Evolutionary conservation across 2,329 filamentous ascomycete species (phyloP), one percentile per base, ranked within the genome.

Genomic region (Cladosporium sp.): DNA sequence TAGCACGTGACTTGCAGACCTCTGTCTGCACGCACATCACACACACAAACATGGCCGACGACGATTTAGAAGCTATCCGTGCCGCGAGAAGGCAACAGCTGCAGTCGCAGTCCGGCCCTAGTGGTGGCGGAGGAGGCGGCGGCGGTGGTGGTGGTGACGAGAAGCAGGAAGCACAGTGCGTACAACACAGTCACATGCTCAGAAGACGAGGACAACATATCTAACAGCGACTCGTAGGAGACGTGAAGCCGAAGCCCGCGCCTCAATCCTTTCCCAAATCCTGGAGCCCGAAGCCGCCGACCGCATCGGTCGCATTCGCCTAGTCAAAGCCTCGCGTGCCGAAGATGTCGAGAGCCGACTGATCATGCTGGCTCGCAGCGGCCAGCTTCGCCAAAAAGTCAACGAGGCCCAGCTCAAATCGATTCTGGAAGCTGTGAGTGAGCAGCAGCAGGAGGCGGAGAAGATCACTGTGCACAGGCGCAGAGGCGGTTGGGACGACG

Each of bases 371-470:
- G 93, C 94, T 60, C 86, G 92, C 69, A 84, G 87, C 22, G 92
- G 93, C 22, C 94, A 97, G 79, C 80, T 99, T 67, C 82, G 90
- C 57, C 79, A 85, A 62, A 95, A 96, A 74, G 91, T 99, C 49
- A 93, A 89, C 1, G 94, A 99, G 76, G 86, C 88, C 51, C 92
- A 97, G 79, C 81, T 99, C 69, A 97, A 97, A 80, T 91, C 96
- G 65, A 81, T 99, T 59, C 77, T 99, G 64, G 89, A 86, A 63
- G 90, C 91, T 15, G 84, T 97, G 60, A 88, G 90, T 22, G 92
- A 96, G 70, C 76, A 78, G 71, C 63, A 67, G 88, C 83, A 86
- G 75, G 84, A 90, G 74, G 80, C 81, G 61, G 85, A 90, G 73
- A 94, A 91, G 79, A 94, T 97, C 74, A 90, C 95, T 37, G 89